phyloP scores from a whole-genome alignment of 1,139 yeast species.

The Kodamaea alishanica region DNA sequence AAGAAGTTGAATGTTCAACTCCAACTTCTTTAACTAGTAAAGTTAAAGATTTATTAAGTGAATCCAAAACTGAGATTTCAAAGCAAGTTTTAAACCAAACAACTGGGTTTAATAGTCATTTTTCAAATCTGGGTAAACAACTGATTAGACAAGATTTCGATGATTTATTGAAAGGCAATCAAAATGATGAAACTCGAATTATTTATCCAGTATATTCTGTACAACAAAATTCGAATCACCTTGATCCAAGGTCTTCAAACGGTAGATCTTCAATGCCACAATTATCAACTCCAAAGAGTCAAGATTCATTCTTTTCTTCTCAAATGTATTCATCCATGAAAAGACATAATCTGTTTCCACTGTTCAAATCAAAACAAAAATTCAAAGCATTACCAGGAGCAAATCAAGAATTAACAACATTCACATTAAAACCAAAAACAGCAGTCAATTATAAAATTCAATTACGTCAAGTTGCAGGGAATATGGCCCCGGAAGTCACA shows the following conservation, averaged over 20 bases:
- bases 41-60: too few species aligned
- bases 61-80: not conserved
- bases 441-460: conserved; percentile 16
- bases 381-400: conserved; percentile 10
- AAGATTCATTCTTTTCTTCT: too few species aligned
- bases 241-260: not conserved
- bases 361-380: not conserved
- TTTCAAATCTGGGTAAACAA: conserved; percentile 3
- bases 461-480: conserved; percentile 8
- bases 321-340: conserved; percentile 8
- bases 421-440: conserved; percentile 3
- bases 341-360: not conserved
- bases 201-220: conserved; percentile 41
- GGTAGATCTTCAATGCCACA: conserved; percentile 1
- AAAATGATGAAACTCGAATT: conserved; percentile 21
- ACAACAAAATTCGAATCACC: conserved; percentile 5
- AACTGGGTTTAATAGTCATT: conserved; percentile 3
- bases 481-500: conserved; percentile 19
- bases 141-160: conserved; percentile 29
- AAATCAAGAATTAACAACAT: not conserved
- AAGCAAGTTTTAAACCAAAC: conserved; percentile 7
- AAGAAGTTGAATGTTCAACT: conserved; percentile 6
- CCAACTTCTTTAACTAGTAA: not conserved
- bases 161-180: conserved; percentile 20
- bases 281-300: conserved; percentile 8